Evolutionary conservation across 1,284 basidiomycete genomes (phyloP).

Genomic region (Puccinia triticina): DNA sequence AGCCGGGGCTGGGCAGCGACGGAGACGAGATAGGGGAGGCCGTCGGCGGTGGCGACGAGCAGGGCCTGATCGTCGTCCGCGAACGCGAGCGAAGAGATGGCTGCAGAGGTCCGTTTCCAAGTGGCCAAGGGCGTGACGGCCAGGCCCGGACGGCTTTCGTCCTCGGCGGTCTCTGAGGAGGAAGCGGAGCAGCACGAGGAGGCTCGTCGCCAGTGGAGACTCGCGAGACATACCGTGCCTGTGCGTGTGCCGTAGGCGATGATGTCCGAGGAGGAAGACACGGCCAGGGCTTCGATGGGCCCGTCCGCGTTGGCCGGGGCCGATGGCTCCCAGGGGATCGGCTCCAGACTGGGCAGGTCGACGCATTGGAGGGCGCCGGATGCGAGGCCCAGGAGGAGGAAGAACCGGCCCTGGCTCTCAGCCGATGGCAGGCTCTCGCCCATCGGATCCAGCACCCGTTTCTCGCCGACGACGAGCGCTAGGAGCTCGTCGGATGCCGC

Average conservation of each 20-base stretch:
- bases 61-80: neutral
- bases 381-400: slow-evolving; percentile 14
- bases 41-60: slow-evolving; percentile 24
- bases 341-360: slow-evolving; percentile 16
- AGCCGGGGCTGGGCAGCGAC: neutral
- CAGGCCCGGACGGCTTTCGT: neutral
- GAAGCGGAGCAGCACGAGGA: neutral
- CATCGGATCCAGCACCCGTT: neutral
- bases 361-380: slow-evolving; percentile 13
- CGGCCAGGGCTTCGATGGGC: neutral
- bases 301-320: neutral
- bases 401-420: neutral
- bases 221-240: neutral
- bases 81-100: slow-evolving; percentile 23
- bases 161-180: neutral
- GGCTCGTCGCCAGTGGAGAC: slow-evolving; percentile 9
- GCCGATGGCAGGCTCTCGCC: neutral
- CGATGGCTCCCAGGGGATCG: neutral
- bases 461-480: neutral
- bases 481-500: neutral
- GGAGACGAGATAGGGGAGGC: slow-evolving; percentile 28
- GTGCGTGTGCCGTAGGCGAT: neutral
- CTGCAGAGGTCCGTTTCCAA: slow-evolving; percentile 22
- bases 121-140: neutral
- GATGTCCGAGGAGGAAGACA: slow-evolving; percentile 3